These are phyloP conservation scores for Ophidiomyces ophidiicola DNA, from an alignment of 2,329 filamentous ascomycete genomes.

Conservation along the genomic window DNA sequence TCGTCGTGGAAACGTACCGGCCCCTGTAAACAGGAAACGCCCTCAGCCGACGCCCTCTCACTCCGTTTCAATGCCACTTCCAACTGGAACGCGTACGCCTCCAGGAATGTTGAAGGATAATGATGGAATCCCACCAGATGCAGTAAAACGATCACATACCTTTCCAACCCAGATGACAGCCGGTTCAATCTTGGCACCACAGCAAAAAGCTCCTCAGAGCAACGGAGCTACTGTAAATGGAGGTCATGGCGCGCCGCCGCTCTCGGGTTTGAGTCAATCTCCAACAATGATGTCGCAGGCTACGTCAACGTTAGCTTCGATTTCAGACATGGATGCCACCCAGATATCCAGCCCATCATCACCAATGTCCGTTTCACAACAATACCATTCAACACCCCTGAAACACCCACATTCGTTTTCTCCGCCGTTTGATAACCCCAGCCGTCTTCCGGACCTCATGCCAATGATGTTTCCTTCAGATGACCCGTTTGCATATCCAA, in stretches of 20 bases:
- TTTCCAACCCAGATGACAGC: conserved; percentile 26
- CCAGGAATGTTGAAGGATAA: conserved; percentile 16
- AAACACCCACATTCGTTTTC: conserved; percentile 20
- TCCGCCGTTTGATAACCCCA: conserved; percentile 24
- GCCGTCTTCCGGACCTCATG: conserved; percentile 36
- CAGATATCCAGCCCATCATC: conserved; percentile 13
- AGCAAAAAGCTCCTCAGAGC: conserved; percentile 16
- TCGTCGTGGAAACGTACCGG: conserved; percentile 34
- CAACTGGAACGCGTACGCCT: conserved; percentile 15
- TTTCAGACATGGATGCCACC: conserved; percentile 9
- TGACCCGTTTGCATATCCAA: conserved; percentile 41
- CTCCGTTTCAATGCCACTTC: conserved; percentile 7
- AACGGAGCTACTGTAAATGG: conserved; percentile 26
- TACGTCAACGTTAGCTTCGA: conserved; percentile 5
- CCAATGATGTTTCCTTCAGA: conserved; percentile 41
- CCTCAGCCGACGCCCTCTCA: conserved; percentile 16
- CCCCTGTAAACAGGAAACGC: conserved; percentile 39
- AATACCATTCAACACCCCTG: conserved; percentile 7
- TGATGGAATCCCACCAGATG: conserved; percentile 12
- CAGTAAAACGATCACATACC: conserved; percentile 29
- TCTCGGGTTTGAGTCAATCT: conserved; percentile 6
- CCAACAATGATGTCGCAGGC: conserved; percentile 7
- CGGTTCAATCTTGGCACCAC: conserved; percentile 18
- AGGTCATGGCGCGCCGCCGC: conserved; percentile 8
- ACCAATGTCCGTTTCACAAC: conserved; percentile 12